These are phyloP conservation scores for Spraguea lophii DNA, from an alignment of 371 early-diverging fungal genomes.

Conservation along the genomic window DNA sequence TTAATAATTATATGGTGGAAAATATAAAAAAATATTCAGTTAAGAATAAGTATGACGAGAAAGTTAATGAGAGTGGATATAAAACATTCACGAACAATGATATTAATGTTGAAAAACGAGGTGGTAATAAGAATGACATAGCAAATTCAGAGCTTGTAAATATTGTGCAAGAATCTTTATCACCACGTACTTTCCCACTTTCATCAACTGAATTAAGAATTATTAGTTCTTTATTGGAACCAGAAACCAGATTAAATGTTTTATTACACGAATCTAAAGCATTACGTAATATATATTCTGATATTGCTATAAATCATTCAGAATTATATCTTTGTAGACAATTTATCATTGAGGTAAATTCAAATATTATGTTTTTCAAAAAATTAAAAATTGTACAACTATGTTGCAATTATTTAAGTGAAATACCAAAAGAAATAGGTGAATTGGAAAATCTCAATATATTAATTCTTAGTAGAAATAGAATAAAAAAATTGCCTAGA, in stretches of 20 bases:
- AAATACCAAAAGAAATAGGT: slow-evolving; percentile 35
- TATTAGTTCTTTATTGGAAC: too few species aligned
- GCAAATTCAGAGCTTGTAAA: neutral
- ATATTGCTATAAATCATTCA: neutral
- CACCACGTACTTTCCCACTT: neutral
- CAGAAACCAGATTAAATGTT: too few species aligned
- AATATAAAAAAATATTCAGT: neutral
- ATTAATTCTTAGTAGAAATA: slow-evolving; percentile 40
- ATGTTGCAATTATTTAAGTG: slow-evolving; percentile 43
- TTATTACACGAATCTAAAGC: too few species aligned
- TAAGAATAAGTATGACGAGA: neutral
- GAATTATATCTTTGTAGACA: slow-evolving; percentile 37
- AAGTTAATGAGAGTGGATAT: too few species aligned
- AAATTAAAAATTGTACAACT: slow-evolving; percentile 28
- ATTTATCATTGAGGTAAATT: slow-evolving; percentile 22
- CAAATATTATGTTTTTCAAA: slow-evolving; percentile 15
- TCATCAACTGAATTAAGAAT: neutral
- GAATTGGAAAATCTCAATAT: slow-evolving; percentile 28
- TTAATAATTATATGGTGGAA: neutral
- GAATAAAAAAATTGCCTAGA: slow-evolving; percentile 29
- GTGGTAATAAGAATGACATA: too few species aligned
- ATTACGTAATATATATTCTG: neutral
- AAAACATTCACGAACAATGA: too few species aligned
- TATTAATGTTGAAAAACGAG: too few species aligned
- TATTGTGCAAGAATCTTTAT: neutral